Percentiles rank a stretch among this genome's conserved stretches.
Evolutionary conservation across 2,329 filamentous ascomycete species (phyloP).

Genomic region (Pseudocercospora fuligena): DNA sequence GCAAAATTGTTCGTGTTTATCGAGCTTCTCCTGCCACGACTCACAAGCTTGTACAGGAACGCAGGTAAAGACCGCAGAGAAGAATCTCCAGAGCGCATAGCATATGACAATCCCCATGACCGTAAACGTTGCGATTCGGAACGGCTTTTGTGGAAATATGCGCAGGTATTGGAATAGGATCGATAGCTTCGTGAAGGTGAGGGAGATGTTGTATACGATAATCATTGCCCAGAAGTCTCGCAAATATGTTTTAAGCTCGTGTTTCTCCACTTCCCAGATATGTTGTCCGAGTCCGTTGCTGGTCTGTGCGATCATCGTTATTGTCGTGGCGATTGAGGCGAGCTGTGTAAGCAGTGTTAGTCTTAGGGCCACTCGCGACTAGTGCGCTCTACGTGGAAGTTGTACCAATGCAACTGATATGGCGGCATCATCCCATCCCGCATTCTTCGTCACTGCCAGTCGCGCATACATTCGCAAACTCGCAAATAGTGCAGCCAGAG

Average conservation of each 20-base stretch:
- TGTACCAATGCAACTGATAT: constrained; percentile 17
- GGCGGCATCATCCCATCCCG: constrained; percentile 19
- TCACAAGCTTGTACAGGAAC: constrained; percentile 41
- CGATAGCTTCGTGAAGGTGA: constrained; percentile 49
- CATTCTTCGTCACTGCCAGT: constrained; percentile 15
- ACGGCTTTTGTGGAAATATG: constrained; percentile 48
- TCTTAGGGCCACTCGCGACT: neutral
- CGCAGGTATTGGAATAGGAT: constrained; percentile 55
- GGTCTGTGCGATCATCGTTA: constrained; percentile 5
- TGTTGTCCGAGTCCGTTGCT: constrained; percentile 16
- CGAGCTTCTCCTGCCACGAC: neutral
- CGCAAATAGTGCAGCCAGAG: constrained; percentile 25
- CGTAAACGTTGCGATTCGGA: constrained; percentile 39
- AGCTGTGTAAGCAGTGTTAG: neutral
- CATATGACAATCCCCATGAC: constrained; percentile 38
- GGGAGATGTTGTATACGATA: constrained; percentile 44
- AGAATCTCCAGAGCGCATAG: constrained; percentile 40
- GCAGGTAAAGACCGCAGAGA: constrained; percentile 49
- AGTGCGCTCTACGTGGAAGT: neutral
- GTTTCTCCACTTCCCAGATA: constrained; percentile 8
- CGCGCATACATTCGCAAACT: constrained; percentile 28
- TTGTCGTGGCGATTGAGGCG: neutral
- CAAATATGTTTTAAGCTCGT: constrained; percentile 11
- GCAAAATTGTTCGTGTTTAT: neutral
- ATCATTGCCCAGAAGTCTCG: constrained; percentile 20